Conservation (phyloP, 805 yeast species). For the Yueomyces sinensis region DNA sequence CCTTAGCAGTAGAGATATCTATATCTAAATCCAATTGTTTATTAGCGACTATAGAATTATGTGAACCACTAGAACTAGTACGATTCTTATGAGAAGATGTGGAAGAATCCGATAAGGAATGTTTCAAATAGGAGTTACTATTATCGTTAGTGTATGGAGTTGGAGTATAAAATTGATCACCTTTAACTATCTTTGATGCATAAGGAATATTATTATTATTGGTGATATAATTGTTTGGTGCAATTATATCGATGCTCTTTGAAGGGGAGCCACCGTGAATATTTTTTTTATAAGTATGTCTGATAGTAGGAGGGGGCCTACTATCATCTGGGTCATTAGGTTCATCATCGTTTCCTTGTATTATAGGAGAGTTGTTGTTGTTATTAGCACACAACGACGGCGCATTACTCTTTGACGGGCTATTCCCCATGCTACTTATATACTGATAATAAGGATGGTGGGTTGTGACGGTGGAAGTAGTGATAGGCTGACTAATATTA, state of each 20-base stretch:
- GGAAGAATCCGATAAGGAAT: no score
- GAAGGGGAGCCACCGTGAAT: neutral
- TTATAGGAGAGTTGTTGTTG: slow-evolving; percentile 13
- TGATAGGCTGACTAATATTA: no score
- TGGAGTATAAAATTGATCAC: no score
- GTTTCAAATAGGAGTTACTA: no score
- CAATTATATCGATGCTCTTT: neutral
- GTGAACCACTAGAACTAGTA: no score
- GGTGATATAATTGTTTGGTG: neutral
- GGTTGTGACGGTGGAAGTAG: no score
- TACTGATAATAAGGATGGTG: no score
- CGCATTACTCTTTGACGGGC: slow-evolving; percentile 3
- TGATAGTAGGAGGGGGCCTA: slow-evolving; percentile 27
- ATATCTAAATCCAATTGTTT: slow-evolving; percentile 18
- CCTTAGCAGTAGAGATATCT: slow-evolving; percentile 24
- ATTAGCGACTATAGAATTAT: neutral
- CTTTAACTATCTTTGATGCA: no score
- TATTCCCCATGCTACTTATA: slow-evolving; percentile 4
- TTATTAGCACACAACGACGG: neutral
- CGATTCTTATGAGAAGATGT: no score
- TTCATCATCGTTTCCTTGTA: slow-evolving; percentile 24
- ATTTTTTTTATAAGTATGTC: slow-evolving; percentile 3
- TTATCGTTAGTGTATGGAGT: no score
- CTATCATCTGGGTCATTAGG: slow-evolving; percentile 36
- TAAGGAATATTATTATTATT: neutral